Base-by-base conservation (phyloP, 345 rosid species). In the Syzygium jambos region DNA sequence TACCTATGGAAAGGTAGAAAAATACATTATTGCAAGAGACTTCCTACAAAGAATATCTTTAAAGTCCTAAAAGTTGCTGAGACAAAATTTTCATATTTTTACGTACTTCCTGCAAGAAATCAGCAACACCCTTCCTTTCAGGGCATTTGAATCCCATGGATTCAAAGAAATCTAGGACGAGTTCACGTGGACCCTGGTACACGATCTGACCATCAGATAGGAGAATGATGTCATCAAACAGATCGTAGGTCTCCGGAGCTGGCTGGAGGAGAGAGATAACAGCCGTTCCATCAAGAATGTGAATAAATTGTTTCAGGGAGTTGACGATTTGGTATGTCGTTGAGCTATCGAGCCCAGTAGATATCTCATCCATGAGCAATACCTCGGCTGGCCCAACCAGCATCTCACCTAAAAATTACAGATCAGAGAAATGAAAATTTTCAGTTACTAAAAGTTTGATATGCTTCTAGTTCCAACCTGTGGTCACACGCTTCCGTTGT, bases 281-380 rank as follows among this genome's bases (percentile, higher is more conserved):
- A 49, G 94, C 93, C 30, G 98, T 96, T 89, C 92, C 95, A 19
- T 91, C 85, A 22, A 93, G 83, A 87, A 94, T 93, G 88, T 95
- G 98, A 88, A 93, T 89, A 53, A 83, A 78, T 87, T 96, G 96
- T 93, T 88, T 95, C 51, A 96, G 89, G 27, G 94, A 95, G 78
- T 95, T 96, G 84, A 95, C 96, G 61, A 96, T 94, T 84, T 94
- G 95, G 86, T 86, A 95, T 53, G 99, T 95, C 22, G 96, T 96
- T 38, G 98, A 95, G 87, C 98, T 96, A 88, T 96, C 98, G 83
- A 96, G 86, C 46, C 98, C 99, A 38, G 96, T 95, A 11, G 99
- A 94, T 77, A 95, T 95, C 88, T 96, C 95, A 85, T 95, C 98
- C 98, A 95, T 95, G 73, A 95, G 92, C 78, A 93, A 87, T n/a